Base-by-base conservation (phyloP, 2,329 filamentous ascomycete genomes). In the Grosmannia huntii region DNA sequence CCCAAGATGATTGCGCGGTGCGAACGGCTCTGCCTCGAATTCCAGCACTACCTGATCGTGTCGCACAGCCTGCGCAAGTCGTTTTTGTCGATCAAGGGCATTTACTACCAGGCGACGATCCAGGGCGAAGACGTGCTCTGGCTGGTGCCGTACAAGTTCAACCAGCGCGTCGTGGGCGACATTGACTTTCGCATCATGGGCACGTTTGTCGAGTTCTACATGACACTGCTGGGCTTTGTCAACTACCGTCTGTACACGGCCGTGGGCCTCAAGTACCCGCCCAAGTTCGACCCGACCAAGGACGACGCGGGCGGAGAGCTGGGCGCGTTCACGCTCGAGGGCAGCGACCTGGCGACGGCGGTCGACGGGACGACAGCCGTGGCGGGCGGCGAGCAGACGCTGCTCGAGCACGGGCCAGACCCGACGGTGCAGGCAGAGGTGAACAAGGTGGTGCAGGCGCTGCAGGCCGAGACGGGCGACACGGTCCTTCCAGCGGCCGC, bases 151-250 rank as follows among this genome's bases (percentile, higher is more conserved):
- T 99, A 99, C 77, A 90, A 90, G 71, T 99, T 99, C 74, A 96
- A 97, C 68, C 94, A 99, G 77, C 81, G 89, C 65, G 86, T 96
- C 16, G 89, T 94, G 48, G 89, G 87, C 59, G 94, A 99, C 72
- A 87, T 99, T 63, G 94, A 99, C 72, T 99, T 96, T 76, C 82
- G 94, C 67, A 99, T 99, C 73, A 99, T 99, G 94, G 92, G 90
- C 60, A 99, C 94, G 5, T 99, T 99, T 69, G 85, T 99, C 64
- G 92, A 99, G 71, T 99, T 99, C 72, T 99, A 99, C 77, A 96
- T 95, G 67, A 97, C 92, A 5, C 80, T 99, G 16, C 78, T 99
- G 23, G 88, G 92, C 61, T 99, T 99, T 68, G 85, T 97, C 73
- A 96, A 99, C 78, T 99, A 90, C 78, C 80, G 90, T 63, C 79